Percentiles rank a stretch among this genome's conserved stretches.
Conservation (phyloP, 345 rosid genomes). For the Euphorbia pulcherrima region DNA sequence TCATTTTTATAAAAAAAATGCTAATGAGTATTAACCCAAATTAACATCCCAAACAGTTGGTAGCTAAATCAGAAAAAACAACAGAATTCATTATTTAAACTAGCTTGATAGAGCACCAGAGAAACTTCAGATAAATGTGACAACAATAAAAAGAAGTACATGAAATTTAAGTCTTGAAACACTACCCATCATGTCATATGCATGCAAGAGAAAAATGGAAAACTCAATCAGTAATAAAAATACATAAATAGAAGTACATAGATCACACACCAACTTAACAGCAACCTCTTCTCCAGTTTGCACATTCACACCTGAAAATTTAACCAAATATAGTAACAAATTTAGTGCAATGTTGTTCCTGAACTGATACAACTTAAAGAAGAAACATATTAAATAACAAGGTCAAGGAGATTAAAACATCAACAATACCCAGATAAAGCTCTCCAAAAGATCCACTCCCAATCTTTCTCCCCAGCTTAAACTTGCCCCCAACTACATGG, state of each 20-base stretch:
- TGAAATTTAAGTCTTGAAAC: neutral
- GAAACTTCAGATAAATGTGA: neutral
- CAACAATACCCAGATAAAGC: constrained; percentile 68
- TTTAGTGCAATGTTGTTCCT: neutral
- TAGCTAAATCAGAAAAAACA: neutral
- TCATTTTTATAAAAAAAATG: neutral
- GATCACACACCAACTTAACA: constrained; percentile 61
- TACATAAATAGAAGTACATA: neutral
- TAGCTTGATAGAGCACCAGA: neutral
- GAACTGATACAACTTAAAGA: neutral
- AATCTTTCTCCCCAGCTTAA: constrained; percentile 90
- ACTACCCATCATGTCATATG: neutral
- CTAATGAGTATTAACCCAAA: neutral
- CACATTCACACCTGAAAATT: constrained; percentile 53
- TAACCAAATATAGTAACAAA: constrained; percentile 1
- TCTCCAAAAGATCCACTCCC: constrained; percentile 98
- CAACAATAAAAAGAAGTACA: neutral
- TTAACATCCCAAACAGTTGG: neutral
- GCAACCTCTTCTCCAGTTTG: constrained; percentile 86
- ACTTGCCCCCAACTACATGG: constrained; percentile 71
- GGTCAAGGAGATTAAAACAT: neutral
- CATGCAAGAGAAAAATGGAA: neutral
- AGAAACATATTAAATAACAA: neutral
- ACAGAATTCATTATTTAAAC: neutral
- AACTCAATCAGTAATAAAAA: too few species aligned